These are phyloP conservation scores for Leishmania major DNA, from an alignment of 208 protist species.

Conservation along the genomic window DNA sequence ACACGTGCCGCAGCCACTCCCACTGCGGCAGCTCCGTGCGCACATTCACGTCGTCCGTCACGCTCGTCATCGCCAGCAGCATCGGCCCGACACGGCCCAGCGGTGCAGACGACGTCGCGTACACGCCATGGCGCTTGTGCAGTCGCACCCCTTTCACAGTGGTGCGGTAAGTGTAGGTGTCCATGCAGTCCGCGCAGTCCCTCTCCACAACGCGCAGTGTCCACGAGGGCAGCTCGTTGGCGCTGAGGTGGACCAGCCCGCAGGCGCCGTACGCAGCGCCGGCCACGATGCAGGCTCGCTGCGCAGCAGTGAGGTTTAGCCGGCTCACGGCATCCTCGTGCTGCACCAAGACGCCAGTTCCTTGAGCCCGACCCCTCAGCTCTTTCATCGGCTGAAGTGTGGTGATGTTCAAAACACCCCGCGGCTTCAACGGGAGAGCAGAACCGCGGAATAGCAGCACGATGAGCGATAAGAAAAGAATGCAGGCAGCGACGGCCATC, in stretches of 20 bases:
- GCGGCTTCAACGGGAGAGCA: neutral
- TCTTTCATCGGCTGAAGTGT: neutral
- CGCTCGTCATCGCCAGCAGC: conserved; percentile 33
- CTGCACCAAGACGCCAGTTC: neutral
- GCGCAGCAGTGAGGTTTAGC: neutral
- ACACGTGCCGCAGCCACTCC: conserved; percentile 22
- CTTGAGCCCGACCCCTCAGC: neutral
- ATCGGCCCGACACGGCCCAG: conserved; percentile 33
- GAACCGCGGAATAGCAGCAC: neutral
- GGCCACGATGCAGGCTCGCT: neutral
- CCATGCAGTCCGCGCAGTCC: neutral
- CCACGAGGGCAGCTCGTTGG: neutral
- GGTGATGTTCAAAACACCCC: neutral
- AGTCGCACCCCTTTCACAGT: neutral
- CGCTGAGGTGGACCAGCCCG: neutral
- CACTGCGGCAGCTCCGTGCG: conserved; percentile 12
- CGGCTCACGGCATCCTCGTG: neutral
- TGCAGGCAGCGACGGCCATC: neutral
- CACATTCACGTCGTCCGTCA: conserved; percentile 26
- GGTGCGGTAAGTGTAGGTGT: neutral
- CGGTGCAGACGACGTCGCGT: conserved; percentile 6
- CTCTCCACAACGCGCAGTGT: neutral
- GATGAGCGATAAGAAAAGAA: neutral
- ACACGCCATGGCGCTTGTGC: conserved; percentile 5
- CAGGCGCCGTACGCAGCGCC: neutral